These are phyloP conservation scores for Westerdykella ornata DNA, from an alignment of 2,329 filamentous ascomycete species.

Conservation along the genomic window DNA sequence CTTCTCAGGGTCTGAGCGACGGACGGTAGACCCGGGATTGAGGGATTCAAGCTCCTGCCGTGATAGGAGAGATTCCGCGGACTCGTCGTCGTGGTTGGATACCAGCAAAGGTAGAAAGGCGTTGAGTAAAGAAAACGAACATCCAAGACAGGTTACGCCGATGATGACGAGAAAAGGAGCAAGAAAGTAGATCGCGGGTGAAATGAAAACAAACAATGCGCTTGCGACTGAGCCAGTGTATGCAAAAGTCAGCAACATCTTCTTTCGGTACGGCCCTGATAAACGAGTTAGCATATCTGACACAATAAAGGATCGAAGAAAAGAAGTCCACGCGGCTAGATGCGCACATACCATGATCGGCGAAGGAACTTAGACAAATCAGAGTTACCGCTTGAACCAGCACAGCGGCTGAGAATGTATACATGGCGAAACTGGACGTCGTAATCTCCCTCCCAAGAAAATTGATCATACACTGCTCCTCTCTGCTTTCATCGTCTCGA, in stretches of 20 bases:
- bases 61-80: constrained; percentile 8
- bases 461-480: constrained; percentile 66
- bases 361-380: constrained; percentile 86
- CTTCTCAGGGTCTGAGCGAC: constrained; percentile 12
- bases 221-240: constrained; percentile 70
- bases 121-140: constrained; percentile 93
- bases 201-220: constrained; percentile 74
- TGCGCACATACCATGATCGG: constrained; percentile 67
- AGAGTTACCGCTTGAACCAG: constrained; percentile 80
- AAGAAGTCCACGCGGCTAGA: background rate
- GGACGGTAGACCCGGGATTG: constrained; percentile 10
- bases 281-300: background rate
- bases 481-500: constrained; percentile 13
- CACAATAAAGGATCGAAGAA: background rate
- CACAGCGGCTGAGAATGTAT: constrained; percentile 86
- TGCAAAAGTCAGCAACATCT: constrained; percentile 71
- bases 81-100: constrained; percentile 60
- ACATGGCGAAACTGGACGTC: constrained; percentile 91
- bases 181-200: constrained; percentile 66
- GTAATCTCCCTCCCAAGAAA: constrained; percentile 76
- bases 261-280: constrained; percentile 65
- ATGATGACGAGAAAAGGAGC: constrained; percentile 75
- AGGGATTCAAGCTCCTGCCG: constrained; percentile 26
- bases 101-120: constrained; percentile 85
- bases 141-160: constrained; percentile 83